Base-by-base conservation (phyloP, 345 rosid species). In the Cardamine resedifolia region DNA sequence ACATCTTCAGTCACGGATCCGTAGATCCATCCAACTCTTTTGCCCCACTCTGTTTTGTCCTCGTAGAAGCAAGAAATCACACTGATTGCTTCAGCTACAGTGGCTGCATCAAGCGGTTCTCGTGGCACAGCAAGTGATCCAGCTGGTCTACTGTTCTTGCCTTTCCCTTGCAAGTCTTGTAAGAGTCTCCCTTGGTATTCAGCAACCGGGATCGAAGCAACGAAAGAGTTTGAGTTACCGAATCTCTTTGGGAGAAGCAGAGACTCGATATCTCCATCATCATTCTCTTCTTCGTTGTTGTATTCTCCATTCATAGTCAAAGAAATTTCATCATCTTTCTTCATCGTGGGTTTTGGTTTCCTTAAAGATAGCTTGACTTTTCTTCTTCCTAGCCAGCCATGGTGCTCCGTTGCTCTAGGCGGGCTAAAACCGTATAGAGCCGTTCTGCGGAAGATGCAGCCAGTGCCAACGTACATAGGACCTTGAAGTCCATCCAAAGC, bases 1-100 rank as follows among this genome's bases (percentile, higher is more conserved):
- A 87, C 96, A 77, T 90, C 96, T 74, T 89, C 96, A 6, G 92
- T 87, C 7, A 87, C 96, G 0, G 96, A 90, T 12, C 93, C 96
- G 48, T 90, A 87, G 43, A 87, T 90, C 96, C 93, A 90, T 19
- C 96, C 96, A 2, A 90, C 92, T 77, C 90, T 74, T 59, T 83
- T 85, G 2, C 96, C 91, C 93, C 96, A 87, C 63, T 87, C 96
- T 0, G 91, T 90, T 80, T 81, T 86, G 60, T 90, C 96, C 73
- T 90, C 96, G 14, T 87, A 87, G 76, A 85, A 90, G 73, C 96
- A 90, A 10, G 96, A 90, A 64, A 90, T 85, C 12, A 86, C 91
- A 67, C 85, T 83, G 39, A 87, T 90, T 39, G 93, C 96, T 66
- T 87, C 91, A 0, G 96, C 92, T 63, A 87, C 93, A 12, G 96